These are phyloP conservation scores for Pythium periplocum DNA, from an alignment of 352 stramenopile species.

Conservation along the genomic window DNA sequence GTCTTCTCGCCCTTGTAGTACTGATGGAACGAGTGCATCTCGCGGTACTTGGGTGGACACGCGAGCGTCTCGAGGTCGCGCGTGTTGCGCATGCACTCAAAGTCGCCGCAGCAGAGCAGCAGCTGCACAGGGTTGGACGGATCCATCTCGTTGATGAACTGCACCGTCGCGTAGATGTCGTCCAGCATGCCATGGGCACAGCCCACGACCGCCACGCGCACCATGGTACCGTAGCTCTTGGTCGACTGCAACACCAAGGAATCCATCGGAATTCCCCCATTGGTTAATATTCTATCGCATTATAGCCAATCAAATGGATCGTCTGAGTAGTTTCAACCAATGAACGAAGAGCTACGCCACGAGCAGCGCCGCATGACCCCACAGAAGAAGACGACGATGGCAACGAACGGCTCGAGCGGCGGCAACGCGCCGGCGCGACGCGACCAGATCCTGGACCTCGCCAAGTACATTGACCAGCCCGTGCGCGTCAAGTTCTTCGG, in stretches of 20 bases:
- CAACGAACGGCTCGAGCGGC: conserved; percentile 40
- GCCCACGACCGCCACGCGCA: conserved; percentile 93
- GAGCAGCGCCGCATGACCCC: no score
- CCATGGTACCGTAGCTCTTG: conserved; percentile 9
- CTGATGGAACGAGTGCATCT: conserved; percentile 90
- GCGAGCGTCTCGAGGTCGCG: conserved; percentile 93
- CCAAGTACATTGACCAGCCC: conserved; percentile 92
- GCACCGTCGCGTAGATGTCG: conserved; percentile 95
- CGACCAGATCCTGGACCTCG: conserved; percentile 92
- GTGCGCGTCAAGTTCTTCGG: conserved; percentile 95
- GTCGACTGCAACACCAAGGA: background rate
- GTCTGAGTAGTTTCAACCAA: no score
- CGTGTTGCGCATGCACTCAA: conserved; percentile 96
- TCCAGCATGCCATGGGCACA: conserved; percentile 98
- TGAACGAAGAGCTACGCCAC: no score
- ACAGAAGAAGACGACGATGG: conserved; percentile 22
- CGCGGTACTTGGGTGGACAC: conserved; percentile 95
- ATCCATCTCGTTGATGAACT: conserved; percentile 87
- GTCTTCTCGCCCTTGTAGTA: conserved; percentile 94
- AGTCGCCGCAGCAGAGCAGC: conserved; percentile 98
- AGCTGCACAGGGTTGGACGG: conserved; percentile 86
- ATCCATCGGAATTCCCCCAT: no score
- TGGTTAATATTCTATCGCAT: no score
- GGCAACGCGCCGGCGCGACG: conserved; percentile 21
- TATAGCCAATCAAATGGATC: no score